Conservation (phyloP, 495 filamentous ascomycete species). For the Penicillium samsonianum region DNA sequence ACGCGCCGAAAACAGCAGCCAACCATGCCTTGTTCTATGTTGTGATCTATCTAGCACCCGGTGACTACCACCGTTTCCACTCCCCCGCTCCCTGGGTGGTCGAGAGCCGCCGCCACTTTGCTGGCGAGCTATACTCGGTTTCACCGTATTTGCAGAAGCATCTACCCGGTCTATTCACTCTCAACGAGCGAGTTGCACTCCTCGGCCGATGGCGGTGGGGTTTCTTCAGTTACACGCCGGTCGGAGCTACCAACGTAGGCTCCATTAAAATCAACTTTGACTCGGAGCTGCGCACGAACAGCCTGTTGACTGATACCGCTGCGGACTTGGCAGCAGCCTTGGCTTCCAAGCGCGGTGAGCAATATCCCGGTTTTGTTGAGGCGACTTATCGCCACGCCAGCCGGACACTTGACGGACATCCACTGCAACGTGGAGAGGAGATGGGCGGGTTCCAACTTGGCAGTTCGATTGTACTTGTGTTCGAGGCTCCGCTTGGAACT, state of each 20-base stretch:
- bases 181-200: conserved; percentile 95
- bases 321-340: conserved; percentile 79
- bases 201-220: conserved; percentile 95
- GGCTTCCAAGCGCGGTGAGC: conserved; percentile 72
- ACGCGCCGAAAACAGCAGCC: conserved; percentile 63
- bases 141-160: conserved; percentile 91
- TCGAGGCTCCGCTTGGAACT: conserved; percentile 80
- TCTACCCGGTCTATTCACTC: conserved; percentile 88
- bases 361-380: conserved; percentile 83
- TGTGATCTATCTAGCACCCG: conserved; percentile 96
- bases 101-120: conserved; percentile 88
- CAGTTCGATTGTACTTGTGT: conserved; percentile 93
- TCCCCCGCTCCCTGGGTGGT: conserved; percentile 93
- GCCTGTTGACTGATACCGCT: conserved; percentile 82
- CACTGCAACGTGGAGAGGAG: conserved; percentile 84
- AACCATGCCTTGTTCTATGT: conserved; percentile 79
- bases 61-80: conserved; percentile 98
- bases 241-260: conserved; percentile 98
- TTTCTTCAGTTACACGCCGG: conserved; percentile 94
- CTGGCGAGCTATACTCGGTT: conserved; percentile 92
- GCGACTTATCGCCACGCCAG: conserved; percentile 84
- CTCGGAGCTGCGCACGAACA: conserved; percentile 89
- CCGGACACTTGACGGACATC: conserved; percentile 74
- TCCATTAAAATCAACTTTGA: conserved; percentile 98
- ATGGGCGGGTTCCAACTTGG: conserved; percentile 98